Conservation (phyloP, 176 grass and related monocot species). For the Alloteropsis semialata region DNA sequence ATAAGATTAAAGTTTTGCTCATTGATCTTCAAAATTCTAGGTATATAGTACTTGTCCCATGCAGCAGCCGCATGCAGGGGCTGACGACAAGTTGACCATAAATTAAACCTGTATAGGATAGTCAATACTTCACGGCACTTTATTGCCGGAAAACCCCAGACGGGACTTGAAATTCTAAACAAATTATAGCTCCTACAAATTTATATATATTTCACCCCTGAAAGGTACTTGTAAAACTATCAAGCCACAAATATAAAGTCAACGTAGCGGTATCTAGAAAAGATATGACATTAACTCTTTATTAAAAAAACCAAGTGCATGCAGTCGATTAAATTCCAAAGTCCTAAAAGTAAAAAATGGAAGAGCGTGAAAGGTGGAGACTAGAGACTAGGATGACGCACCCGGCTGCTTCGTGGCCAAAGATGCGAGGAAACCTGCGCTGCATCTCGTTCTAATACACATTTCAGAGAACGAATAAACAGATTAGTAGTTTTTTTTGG, state of each 20-base stretch:
- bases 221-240: background rate
- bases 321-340: background rate
- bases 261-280: background rate
- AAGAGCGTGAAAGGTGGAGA: background rate
- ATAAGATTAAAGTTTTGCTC: too few species aligned
- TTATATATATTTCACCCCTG: background rate
- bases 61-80: too few species aligned
- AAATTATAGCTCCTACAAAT: background rate
- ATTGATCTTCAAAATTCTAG: too few species aligned
- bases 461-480: too few species aligned
- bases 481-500: background rate
- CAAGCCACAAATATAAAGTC: background rate
- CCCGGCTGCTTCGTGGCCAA: conserved; percentile 91
- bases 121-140: background rate
- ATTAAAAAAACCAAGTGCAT: background rate
- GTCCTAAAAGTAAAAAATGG: background rate
- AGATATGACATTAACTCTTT: background rate
- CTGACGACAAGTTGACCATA: too few species aligned
- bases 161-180: background rate
- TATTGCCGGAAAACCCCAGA: background rate
- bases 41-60: too few species aligned
- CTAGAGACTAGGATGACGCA: conserved; percentile 1
- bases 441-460: conserved; percentile 52
- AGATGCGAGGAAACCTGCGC: conserved; percentile 71
- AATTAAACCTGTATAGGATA: too few species aligned